phyloP scores from a whole-genome alignment of 495 filamentous ascomycete species.

The Parmelia sp. region DNA sequence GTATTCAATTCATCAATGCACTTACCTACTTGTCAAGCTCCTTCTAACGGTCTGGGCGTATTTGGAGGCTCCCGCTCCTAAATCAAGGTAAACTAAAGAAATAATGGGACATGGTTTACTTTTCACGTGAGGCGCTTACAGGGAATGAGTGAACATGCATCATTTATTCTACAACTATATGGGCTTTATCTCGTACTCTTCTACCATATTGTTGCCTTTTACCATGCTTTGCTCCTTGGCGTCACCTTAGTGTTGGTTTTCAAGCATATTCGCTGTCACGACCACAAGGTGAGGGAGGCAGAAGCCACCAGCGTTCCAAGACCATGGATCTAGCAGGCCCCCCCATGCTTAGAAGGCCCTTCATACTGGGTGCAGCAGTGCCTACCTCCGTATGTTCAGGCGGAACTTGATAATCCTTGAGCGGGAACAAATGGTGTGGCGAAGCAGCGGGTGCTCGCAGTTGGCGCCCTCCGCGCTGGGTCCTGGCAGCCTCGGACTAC shows the following conservation, averaged over 20 bases:
- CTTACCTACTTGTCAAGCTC: too few species aligned
- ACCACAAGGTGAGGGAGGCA: not conserved
- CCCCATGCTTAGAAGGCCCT: too few species aligned
- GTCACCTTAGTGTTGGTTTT: not conserved
- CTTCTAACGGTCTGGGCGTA: too few species aligned
- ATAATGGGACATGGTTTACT: too few species aligned
- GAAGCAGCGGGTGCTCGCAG: not conserved
- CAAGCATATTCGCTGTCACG: not conserved
- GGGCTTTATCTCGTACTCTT: not conserved
- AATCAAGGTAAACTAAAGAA: too few species aligned
- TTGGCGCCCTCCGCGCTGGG: not conserved
- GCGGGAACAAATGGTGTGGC: not conserved
- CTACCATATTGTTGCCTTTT: not conserved
- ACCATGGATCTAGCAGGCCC: too few species aligned
- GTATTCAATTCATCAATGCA: too few species aligned
- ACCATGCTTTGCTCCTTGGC: not conserved
- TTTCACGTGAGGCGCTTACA: not conserved
- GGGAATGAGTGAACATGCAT: not conserved
- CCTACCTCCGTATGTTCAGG: not conserved
- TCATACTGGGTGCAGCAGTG: too few species aligned
- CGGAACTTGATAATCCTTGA: not conserved
- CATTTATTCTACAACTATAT: not conserved
- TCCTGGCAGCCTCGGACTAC: too few species aligned
- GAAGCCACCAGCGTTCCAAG: too few species aligned
- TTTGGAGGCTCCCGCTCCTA: too few species aligned